Percentiles rank a stretch among this genome's conserved stretches.
Evolutionary conservation across 2,329 filamentous ascomycete species (phyloP).

Genomic region (Aspergillus ustus): DNA sequence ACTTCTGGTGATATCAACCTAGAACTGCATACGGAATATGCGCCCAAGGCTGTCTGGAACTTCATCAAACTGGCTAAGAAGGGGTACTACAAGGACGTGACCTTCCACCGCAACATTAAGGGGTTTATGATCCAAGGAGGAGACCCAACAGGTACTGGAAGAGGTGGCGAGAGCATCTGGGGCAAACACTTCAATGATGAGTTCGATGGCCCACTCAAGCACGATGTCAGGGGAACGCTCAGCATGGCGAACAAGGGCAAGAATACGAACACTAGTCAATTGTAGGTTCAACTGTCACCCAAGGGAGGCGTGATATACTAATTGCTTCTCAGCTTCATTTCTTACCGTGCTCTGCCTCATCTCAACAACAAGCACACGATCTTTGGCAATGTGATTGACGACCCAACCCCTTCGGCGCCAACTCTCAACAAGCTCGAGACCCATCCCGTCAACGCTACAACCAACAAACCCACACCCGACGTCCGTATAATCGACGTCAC

Average conservation of each 20-base stretch:
- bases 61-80: constrained; percentile 86
- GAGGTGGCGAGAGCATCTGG: constrained; percentile 91
- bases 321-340: constrained; percentile 69
- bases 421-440: constrained; percentile 75
- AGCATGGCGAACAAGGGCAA: constrained; percentile 99
- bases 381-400: constrained; percentile 84
- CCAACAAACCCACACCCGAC: constrained; percentile 74
- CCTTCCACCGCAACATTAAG: constrained; percentile 91
- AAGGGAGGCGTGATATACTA: neutral
- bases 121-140: constrained; percentile 99
- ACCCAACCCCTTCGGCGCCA: constrained; percentile 48
- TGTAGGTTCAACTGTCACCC: constrained; percentile 44
- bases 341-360: constrained; percentile 82
- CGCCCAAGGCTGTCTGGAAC: constrained; percentile 95
- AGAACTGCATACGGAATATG: constrained; percentile 87
- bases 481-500: constrained; percentile 81
- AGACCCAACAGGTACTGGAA: constrained; percentile 88
- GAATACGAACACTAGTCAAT: constrained; percentile 94
- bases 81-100: constrained; percentile 83
- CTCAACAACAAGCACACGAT: constrained; percentile 97
- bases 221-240: constrained; percentile 77
- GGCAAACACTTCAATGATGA: constrained; percentile 94
- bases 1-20: constrained; percentile 83
- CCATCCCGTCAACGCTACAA: constrained; percentile 72
- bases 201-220: constrained; percentile 85